A percentile compares a stretch with the other conserved stretches of the same genome.
Evolutionary conservation across 2,329 filamentous ascomycete genomes (phyloP).

Genomic region (Cladosporium sp.): DNA sequence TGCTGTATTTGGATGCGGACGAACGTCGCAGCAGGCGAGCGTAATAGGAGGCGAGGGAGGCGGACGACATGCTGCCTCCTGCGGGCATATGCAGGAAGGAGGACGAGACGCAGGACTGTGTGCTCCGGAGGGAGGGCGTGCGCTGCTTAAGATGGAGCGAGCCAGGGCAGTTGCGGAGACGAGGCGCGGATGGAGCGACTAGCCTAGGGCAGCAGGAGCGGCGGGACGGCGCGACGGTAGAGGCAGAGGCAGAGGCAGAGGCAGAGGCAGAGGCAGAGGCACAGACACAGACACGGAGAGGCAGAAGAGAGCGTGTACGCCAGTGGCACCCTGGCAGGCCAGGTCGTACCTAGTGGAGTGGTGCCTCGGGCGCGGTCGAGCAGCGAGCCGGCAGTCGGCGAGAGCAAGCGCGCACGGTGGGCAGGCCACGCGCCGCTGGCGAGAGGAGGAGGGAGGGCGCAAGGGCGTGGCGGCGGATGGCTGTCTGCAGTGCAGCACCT

Average conservation of each 20-base stretch:
- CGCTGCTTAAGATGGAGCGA: slow-evolving; percentile 12
- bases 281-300: too few species aligned
- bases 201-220: slow-evolving; percentile 2
- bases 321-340: background rate
- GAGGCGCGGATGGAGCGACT: background rate
- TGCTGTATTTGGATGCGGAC: slow-evolving; percentile 1
- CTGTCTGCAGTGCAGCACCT: too few species aligned
- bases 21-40: slow-evolving; percentile 6
- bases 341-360: background rate
- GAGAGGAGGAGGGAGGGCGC: too few species aligned
- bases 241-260: background rate
- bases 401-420: too few species aligned
- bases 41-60: slow-evolving; percentile 8
- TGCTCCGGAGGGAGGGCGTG: background rate
- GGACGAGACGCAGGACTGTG: slow-evolving; percentile 8
- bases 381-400: too few species aligned
- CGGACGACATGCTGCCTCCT: slow-evolving; percentile 9
- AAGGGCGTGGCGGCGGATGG: too few species aligned
- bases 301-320: too few species aligned
- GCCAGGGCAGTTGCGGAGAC: slow-evolving; percentile 10
- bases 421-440: too few species aligned
- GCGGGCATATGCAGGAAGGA: slow-evolving; percentile 10
- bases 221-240: slow-evolving; percentile 3
- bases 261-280: background rate
- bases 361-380: too few species aligned